A percentile compares a stretch with the other conserved stretches of the same genome.
Evolutionary conservation across 1,284 basidiomycete genomes (phyloP).

Genomic region (Trametes polyzona): DNA sequence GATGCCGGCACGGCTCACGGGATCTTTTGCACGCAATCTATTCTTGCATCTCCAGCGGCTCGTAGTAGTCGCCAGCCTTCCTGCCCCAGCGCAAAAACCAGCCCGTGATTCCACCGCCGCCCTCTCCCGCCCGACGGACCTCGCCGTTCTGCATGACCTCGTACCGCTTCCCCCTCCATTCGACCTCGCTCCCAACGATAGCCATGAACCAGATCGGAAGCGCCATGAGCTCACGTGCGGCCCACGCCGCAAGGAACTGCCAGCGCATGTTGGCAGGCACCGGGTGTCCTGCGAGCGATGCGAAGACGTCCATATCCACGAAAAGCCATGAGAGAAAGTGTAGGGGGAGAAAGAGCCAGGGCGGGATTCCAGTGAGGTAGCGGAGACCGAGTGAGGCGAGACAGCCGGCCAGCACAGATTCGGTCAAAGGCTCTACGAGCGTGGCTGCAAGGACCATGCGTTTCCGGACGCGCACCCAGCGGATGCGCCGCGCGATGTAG

Average conservation of each 20-base stretch:
- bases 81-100: constrained; percentile 17
- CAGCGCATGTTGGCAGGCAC: constrained; percentile 51
- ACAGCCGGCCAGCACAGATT: constrained; percentile 73
- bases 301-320: constrained; percentile 76
- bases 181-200: constrained; percentile 77
- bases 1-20: too few species aligned
- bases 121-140: constrained; percentile 40
- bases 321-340: constrained; percentile 64
- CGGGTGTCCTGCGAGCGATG: constrained; percentile 73
- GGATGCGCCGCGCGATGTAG: constrained; percentile 84
- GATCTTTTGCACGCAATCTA: background rate
- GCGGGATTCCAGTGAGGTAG: constrained; percentile 56
- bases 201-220: constrained; percentile 87
- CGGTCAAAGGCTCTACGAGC: constrained; percentile 87
- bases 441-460: constrained; percentile 88
- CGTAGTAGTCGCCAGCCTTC: constrained; percentile 29
- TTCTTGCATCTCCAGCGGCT: constrained; percentile 29
- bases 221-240: constrained; percentile 75
- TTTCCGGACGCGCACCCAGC: constrained; percentile 95
- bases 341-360: constrained; percentile 56
- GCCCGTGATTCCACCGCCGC: constrained; percentile 22
- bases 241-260: constrained; percentile 79
- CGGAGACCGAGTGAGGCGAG: constrained; percentile 63
- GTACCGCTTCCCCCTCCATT: constrained; percentile 82
- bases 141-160: constrained; percentile 68